A percentile compares a stretch with the other conserved stretches of the same genome.
These are phyloP conservation scores for Podaxis pistillaris DNA, from an alignment of 768 basidiomycete genomes.

Conservation along the genomic window DNA sequence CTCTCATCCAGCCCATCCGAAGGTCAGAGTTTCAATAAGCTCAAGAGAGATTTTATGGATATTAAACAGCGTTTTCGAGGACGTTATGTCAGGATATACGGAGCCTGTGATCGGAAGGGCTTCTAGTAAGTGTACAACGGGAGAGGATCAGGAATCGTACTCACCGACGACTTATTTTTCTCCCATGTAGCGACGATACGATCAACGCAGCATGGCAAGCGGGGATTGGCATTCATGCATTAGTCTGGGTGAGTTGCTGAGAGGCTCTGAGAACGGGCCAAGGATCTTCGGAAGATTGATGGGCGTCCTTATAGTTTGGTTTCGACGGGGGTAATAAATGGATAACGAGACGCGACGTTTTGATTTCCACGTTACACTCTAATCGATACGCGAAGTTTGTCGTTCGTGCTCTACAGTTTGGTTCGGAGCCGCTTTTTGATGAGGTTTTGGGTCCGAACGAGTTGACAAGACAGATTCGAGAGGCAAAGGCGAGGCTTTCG, in stretches of 20 bases:
- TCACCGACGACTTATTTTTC: not conserved
- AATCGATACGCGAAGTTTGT: conserved; percentile 65
- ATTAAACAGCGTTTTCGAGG: conserved; percentile 59
- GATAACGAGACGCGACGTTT: conserved; percentile 49
- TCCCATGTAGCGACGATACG: conserved; percentile 44
- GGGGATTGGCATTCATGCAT: conserved; percentile 68
- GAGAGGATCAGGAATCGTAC: not conserved
- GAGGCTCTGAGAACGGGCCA: not conserved
- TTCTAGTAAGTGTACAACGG: conserved; percentile 39
- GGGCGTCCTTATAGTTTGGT: conserved; percentile 37
- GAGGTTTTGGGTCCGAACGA: conserved; percentile 44
- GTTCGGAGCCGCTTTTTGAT: conserved; percentile 70
- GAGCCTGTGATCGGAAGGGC: conserved; percentile 41
- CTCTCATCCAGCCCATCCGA: not conserved
- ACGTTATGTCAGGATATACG: conserved; percentile 64
- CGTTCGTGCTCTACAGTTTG: conserved; percentile 66
- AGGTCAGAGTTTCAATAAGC: conserved; percentile 57
- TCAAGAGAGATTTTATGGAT: conserved; percentile 56
- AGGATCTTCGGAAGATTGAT: not conserved
- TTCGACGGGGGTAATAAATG: conserved; percentile 48
- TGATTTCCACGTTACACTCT: conserved; percentile 51
- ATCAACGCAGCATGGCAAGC: conserved; percentile 69
- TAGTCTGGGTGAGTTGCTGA: conserved; percentile 60
- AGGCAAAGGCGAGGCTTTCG: conserved; percentile 48
- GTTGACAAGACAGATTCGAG: conserved; percentile 50